phyloP scores from a whole-genome alignment of 805 yeast genomes.

The Wickerhamomyces bisporus region DNA sequence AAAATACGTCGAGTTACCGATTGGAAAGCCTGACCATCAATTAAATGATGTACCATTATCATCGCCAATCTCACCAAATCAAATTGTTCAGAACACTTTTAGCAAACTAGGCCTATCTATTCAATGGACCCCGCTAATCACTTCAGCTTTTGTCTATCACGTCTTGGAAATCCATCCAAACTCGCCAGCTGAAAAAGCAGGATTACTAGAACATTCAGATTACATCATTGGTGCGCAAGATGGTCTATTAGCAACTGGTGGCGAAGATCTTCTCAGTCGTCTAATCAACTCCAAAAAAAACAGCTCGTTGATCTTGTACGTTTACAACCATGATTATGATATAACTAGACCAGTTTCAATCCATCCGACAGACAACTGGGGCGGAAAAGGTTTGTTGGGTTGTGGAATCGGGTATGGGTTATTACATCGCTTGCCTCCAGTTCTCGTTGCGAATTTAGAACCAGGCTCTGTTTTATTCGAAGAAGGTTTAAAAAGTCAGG shows the following conservation, averaged over 20 bases:
- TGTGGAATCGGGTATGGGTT: constrained; percentile 95
- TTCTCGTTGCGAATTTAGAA: constrained; percentile 39
- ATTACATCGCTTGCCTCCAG: constrained; percentile 75
- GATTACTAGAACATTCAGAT: constrained; percentile 79
- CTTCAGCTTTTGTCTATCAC: constrained; percentile 85
- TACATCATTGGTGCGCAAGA: constrained; percentile 85
- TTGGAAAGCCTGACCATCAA: constrained; percentile 17
- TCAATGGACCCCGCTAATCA: constrained; percentile 70
- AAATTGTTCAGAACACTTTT: constrained; percentile 33
- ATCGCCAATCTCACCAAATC: constrained; percentile 11
- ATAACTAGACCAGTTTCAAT: constrained; percentile 82
- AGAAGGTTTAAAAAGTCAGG: constrained; percentile 4
- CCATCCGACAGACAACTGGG: constrained; percentile 67
- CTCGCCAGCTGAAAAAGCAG: constrained; percentile 81
- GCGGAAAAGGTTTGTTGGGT: constrained; percentile 82
- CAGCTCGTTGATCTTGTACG: constrained; percentile 52
- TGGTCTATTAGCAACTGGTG: constrained; percentile 81
- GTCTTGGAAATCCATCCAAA: constrained; percentile 65
- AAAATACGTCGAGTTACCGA: constrained; percentile 34
- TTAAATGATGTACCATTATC: constrained; percentile 26
- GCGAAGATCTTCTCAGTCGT: constrained; percentile 71
- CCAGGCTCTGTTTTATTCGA: constrained; percentile 39
- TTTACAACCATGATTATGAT: constrained; percentile 85
- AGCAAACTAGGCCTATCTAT: constrained; percentile 58
- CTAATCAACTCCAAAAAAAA: constrained; percentile 51